These are phyloP conservation scores for Conringia planisiliqua DNA, from an alignment of 345 rosid species.

Conservation along the genomic window DNA sequence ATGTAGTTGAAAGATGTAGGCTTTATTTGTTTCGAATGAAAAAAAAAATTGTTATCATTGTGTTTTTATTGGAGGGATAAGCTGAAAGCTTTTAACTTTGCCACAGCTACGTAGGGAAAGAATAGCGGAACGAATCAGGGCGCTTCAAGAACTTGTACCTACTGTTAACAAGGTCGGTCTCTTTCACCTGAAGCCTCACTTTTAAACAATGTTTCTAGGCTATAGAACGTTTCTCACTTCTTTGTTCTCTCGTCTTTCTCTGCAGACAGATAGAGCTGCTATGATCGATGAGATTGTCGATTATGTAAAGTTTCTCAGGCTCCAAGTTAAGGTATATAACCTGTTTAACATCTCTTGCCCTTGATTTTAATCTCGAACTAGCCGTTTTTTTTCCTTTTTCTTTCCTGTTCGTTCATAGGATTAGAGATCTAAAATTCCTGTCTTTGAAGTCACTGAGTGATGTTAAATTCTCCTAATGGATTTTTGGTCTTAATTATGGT, in stretches of 20 bases:
- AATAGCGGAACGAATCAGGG: constrained; percentile 98
- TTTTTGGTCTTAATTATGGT: constrained; percentile 23
- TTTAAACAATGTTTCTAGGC: background rate
- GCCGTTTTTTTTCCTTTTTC: background rate
- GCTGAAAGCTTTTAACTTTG: constrained; percentile 19
- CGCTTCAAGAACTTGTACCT: constrained; percentile 96
- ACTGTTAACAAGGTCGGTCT: constrained; percentile 85
- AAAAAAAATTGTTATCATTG: background rate
- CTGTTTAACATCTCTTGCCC: background rate
- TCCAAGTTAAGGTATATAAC: constrained; percentile 85
- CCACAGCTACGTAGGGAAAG: constrained; percentile 91
- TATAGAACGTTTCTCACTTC: background rate
- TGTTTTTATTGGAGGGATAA: background rate
- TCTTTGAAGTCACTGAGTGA: background rate
- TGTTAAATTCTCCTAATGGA: constrained; percentile 12
- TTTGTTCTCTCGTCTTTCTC: background rate
- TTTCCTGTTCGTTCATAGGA: constrained; percentile 5
- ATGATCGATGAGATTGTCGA: constrained; percentile 99
- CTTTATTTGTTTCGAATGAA: background rate
- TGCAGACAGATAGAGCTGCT: constrained; percentile 91
- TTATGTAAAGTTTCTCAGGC: constrained; percentile 97
- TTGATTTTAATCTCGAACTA: background rate
- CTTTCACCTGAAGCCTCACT: constrained; percentile 7
- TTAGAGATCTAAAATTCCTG: constrained; percentile 11
- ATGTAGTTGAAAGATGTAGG: background rate